A percentile compares a stretch with the other conserved stretches of the same genome.
phyloP scores from a whole-genome alignment of 768 basidiomycete species.

The Wakefieldia striispora region DNA sequence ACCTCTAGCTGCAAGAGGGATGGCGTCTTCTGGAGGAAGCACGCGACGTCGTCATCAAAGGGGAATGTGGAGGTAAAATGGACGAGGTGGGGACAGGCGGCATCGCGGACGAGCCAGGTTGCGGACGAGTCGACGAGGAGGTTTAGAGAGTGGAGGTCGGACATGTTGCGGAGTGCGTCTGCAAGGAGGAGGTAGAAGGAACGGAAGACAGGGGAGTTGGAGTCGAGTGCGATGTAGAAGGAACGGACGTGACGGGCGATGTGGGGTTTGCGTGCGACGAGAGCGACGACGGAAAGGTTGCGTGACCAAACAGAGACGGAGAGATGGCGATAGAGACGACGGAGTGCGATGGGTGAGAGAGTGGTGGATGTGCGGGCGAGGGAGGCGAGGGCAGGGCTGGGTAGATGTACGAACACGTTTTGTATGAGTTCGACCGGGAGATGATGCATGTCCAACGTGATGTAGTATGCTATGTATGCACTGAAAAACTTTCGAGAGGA shows the following conservation, averaged over 20 bases:
- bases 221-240: constrained; percentile 54
- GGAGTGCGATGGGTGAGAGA: constrained; percentile 51
- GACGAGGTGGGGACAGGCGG: constrained; percentile 45
- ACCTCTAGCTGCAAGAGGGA: constrained; percentile 59
- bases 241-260: constrained; percentile 62
- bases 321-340: constrained; percentile 62
- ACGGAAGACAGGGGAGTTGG: constrained; percentile 38
- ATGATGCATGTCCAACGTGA: no score
- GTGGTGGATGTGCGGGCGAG: constrained; percentile 44
- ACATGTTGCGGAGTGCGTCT: constrained; percentile 58
- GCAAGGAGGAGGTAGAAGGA: constrained; percentile 50
- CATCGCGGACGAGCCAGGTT: constrained; percentile 52
- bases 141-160: constrained; percentile 51
- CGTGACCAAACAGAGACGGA: constrained; percentile 41
- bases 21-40: constrained; percentile 57
- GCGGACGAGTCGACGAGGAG: constrained; percentile 46
- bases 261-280: constrained; percentile 55
- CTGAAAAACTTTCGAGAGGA: no score
- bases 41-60: constrained; percentile 54
- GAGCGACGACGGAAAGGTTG: constrained; percentile 49
- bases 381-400: constrained; percentile 39
- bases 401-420: constrained; percentile 41
- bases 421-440: constrained; percentile 67
- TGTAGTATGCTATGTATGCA: no score
- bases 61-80: constrained; percentile 61